Conservation (phyloP, 495 filamentous ascomycete species). For the Tuber brumale region DNA sequence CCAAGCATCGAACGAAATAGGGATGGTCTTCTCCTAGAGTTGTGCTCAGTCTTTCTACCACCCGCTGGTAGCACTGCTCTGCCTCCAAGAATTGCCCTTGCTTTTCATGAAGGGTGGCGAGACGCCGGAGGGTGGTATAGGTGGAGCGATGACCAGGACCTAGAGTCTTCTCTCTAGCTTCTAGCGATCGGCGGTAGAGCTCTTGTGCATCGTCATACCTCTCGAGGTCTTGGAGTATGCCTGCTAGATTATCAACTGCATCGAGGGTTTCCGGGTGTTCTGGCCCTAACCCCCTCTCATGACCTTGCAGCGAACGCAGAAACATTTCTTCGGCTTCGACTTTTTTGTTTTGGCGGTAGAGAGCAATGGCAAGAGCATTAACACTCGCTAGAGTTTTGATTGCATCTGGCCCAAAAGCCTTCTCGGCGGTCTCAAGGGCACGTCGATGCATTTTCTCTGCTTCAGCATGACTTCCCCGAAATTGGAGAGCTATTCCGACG, state of each 20-base stretch:
- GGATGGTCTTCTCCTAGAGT: background rate
- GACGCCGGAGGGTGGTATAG: background rate
- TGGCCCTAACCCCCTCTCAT: constrained; percentile 19
- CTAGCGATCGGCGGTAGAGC: constrained; percentile 25
- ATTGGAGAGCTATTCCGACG: background rate
- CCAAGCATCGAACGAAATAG: background rate
- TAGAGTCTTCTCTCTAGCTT: constrained; percentile 18
- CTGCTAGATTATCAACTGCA: constrained; percentile 15
- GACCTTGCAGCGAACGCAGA: constrained; percentile 10
- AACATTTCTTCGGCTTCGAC: constrained; percentile 28
- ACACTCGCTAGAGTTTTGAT: background rate
- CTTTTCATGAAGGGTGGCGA: background rate
- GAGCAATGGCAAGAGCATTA: background rate
- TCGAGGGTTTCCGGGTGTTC: constrained; percentile 24
- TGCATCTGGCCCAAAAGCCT: constrained; percentile 7
- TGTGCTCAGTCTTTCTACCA: background rate
- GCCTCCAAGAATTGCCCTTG: background rate
- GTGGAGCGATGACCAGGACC: constrained; percentile 14
- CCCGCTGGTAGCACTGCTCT: background rate
- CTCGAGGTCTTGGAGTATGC: constrained; percentile 16
- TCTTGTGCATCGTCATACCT: constrained; percentile 35
- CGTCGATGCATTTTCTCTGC: no score
- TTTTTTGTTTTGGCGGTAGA: background rate
- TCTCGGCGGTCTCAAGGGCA: no score
- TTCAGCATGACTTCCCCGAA: background rate